Evolutionary conservation across 2,329 filamentous ascomycete genomes (phyloP), one percentile per base, ranked within the genome.

Genomic region (Curvularia spicifera): DNA sequence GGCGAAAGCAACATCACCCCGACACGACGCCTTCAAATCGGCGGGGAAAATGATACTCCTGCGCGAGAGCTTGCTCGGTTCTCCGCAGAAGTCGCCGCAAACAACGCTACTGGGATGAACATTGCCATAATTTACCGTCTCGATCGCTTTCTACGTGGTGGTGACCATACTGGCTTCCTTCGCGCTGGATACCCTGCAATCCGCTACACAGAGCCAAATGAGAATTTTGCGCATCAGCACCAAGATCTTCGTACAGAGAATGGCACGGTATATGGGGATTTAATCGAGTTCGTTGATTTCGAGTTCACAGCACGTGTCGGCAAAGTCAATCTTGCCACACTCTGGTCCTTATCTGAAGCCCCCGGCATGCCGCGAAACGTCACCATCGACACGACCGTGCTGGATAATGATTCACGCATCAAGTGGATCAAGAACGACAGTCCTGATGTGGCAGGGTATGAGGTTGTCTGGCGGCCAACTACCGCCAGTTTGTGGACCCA

Each of bases 201-300:
- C 13, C 79, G 85, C 1, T 86, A 84, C 77, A 86, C 84, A 0
- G 85, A 87, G 73, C 83, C 84, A 0, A 79, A 82, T 53, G 85
- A 87, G 73, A 77, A 86, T 67, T 87, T 81, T 67, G 76, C 72
- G 4, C 85, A 87, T 66, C 84, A 87, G 71, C 84, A 87, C 63
- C 84, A 87, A 71, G 79, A 86, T 58, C 64, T 82, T 0, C 77
- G 83, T 1, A 76, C 82, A 12, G 76, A 79, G 47, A 78, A 82
- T 48, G 83, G 82, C 1, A 80, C 78, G 24, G 80, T 83, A 56
- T 86, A 84, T 61, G 85, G 84, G 26, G 85, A 87, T 54, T 64
- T 86, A 4, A 71, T 80, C 7, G 80, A 85, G 55, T 87, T 85
- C 61, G 81, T 84, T n/a, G 85, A 87, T 67, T 85, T 80, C 57